Evolutionary conservation across 2,329 filamentous ascomycete species (phyloP), one percentile per base, ranked within the genome.

Genomic region (Ambrosiella beaveri): DNA sequence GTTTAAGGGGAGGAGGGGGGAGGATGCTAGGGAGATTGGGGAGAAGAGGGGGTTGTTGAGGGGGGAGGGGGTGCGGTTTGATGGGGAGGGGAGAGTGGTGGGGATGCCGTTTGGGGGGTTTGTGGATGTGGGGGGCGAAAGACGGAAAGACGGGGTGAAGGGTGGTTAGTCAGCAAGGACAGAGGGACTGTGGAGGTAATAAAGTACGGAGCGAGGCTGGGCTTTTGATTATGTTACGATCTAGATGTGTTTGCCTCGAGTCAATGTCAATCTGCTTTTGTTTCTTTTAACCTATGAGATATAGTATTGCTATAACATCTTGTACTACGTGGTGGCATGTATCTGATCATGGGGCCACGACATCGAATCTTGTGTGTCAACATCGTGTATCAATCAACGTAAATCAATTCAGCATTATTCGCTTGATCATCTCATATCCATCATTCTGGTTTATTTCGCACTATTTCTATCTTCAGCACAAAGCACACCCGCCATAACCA

Each of bases 1-100:
- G 0, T 88, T 86, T 72, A 81, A 82, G 68, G 84, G 84, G 2
- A 74, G 74, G 57, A 74, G 77, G 41, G 82, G 80, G 0, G 77
- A 81, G 63, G 80, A 80, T 1, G 75, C 79, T 59, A n/a, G 13
- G 17, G 81, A 81, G 54, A 74, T 84, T 60, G 75, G 76, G 39
- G 81, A 82, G 69, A 87, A 87, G 73, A 74, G 79, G 65, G 67
- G 68, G 61, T 65, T 88, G 57, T 67, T 88, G 62, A 72, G 73
- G 61, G 72, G 70, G 1, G 85, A 88, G 68, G 85, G 84, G 1
- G 79, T 88, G 8, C 70, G 68, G 62, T 80, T 88, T 64, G 78
- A 85, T 65, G 73, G 68, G 11, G 74, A 73, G 40, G 82, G 81
- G 0, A 77, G 72, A 63, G 74, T 86, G 52, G 59, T 84, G 7